Evolutionary conservation across 78 protist genomes (phyloP).

Genomic region (Planoprotostelium fungivorum): DNA sequence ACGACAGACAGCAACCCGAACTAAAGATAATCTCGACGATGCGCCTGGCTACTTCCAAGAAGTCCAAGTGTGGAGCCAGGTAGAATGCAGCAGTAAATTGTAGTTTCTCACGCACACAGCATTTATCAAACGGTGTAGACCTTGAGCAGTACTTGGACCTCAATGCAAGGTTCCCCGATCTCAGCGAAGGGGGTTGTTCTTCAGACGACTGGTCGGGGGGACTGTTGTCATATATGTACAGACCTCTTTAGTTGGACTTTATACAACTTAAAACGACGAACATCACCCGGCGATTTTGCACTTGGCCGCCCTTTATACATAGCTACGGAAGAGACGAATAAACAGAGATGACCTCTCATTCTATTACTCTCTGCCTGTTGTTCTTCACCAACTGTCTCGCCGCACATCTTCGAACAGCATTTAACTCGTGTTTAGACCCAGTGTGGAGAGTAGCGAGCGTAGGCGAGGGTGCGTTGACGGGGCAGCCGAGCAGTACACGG

Average conservation of each 20-base stretch:
- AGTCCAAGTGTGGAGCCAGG: not conserved
- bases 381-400: no score
- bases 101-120: not conserved
- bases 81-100: not conserved
- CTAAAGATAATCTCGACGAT: not conserved
- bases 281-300: no score
- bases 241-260: not conserved
- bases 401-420: no score
- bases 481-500: no score
- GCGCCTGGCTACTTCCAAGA: not conserved
- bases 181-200: not conserved
- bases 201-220: not conserved
- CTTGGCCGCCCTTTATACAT: no score
- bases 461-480: no score
- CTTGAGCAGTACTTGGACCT: not conserved
- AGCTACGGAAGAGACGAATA: no score
- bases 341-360: no score
- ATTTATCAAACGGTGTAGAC: not conserved
- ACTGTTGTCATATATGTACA: not conserved
- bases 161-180: not conserved
- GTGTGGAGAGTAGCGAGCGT: no score
- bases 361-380: no score
- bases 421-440: no score
- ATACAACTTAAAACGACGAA: no score
- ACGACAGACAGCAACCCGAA: not conserved